phyloP scores from a whole-genome alignment of 352 stramenopile genomes.

The Peronosclerospora sorghi region DNA sequence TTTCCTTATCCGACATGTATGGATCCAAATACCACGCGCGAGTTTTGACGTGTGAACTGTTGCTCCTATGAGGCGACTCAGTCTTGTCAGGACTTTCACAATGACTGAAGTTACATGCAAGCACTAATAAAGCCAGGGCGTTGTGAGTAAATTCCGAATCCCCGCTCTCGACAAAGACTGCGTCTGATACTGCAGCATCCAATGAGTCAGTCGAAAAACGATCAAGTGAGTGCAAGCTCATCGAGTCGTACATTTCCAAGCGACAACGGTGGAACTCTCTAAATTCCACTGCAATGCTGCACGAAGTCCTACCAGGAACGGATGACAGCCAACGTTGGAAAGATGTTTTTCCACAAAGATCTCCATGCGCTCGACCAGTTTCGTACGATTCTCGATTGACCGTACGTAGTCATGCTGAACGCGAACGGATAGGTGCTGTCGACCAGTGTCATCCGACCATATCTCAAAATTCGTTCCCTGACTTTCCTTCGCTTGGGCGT shows the following conservation, averaged over 20 bases:
- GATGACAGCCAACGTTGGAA: slow-evolving; percentile 47
- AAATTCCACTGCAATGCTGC: slow-evolving; percentile 50
- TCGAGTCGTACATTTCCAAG: slow-evolving; percentile 61
- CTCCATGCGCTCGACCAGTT: slow-evolving; percentile 26
- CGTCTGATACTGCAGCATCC: slow-evolving; percentile 41
- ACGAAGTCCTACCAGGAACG: slow-evolving; percentile 55
- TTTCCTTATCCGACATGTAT: slow-evolving; percentile 62
- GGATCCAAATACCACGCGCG: slow-evolving; percentile 57
- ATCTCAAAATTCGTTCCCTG: slow-evolving; percentile 53
- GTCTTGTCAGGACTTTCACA: slow-evolving; percentile 11
- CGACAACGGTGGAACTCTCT: slow-evolving; percentile 46
- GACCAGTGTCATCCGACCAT: slow-evolving; percentile 13
- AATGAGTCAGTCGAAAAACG: not conserved
- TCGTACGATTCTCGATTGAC: slow-evolving; percentile 19
- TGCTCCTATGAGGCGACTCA: not conserved
- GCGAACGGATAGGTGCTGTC: slow-evolving; percentile 23
- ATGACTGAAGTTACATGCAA: slow-evolving; percentile 54
- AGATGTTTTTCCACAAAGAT: slow-evolving; percentile 37
- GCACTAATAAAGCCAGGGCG: slow-evolving; percentile 37
- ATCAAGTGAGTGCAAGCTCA: not conserved
- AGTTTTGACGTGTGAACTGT: slow-evolving; percentile 14
- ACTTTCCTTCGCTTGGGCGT: slow-evolving; percentile 18
- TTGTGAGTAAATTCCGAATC: slow-evolving; percentile 40
- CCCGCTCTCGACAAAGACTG: slow-evolving; percentile 62
- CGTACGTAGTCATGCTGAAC: slow-evolving; percentile 40